Base-by-base conservation (phyloP, 495 filamentous ascomycete species). In the Penicillium pulvis region DNA sequence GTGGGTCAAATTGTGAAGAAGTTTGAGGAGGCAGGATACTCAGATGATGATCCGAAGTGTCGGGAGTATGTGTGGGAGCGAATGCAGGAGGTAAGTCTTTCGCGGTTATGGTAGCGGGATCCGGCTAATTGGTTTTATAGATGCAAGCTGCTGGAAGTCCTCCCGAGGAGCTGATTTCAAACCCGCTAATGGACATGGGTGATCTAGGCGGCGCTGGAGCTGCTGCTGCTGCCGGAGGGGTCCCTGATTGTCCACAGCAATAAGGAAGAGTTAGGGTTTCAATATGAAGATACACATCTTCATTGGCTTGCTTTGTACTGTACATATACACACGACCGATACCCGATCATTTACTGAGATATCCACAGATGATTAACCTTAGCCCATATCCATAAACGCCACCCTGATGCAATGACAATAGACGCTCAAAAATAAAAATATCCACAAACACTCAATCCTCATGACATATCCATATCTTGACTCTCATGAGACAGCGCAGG, bases 61-160 rank as follows among this genome's bases (percentile, higher is more conserved):
- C 79, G 92, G 59, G 91, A 96, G 74, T 97, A 90, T 76, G 92
- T 98, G 65, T 91, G 97, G 64, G 92, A 96, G 66, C 85, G 87
- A 68, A 98, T 98, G 94, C 94, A 98, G 68, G 91, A 93, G 85
- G 94, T 96, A 70, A 69, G 83, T 48, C 51, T 39, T 17, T 53
- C 30, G 14, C 60, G n/a, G 59, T 43, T 55, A 44, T 36, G 23
- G 36, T 58, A 28, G 28, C 28, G 20, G 10, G 2, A 24, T 6
- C 45, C 54, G 64, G 48, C 56, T 63, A 53, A 57, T 43, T 31
- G 58, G 56, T 47, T 74, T 47, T 58, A 49, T 55, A 82, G 94
- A 98, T 98, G 93, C 94, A 98, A 93, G 86, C 87, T 51, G 87
- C 89, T 19, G 94, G 94, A 5, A 91, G 89, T 42, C 94, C 93